Evolutionary conservation across 495 filamentous ascomycete genomes (phyloP).

Genomic region (Pseudomonodictys pantanalensis): DNA sequence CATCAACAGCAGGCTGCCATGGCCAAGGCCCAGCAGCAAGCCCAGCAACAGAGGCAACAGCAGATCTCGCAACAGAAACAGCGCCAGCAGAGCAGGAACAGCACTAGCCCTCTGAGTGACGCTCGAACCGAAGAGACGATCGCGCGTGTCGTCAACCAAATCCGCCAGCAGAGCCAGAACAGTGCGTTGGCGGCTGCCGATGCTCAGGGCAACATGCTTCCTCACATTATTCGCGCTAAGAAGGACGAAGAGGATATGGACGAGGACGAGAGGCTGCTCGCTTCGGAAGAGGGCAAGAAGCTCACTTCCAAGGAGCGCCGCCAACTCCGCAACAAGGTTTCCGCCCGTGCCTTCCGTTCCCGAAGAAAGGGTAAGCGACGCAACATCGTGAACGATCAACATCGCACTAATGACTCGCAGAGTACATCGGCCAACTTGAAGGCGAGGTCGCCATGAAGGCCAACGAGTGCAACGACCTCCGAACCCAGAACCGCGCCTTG

Average conservation of each 20-base stretch:
- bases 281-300: slow-evolving; percentile 96
- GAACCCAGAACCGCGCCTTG: slow-evolving; percentile 67
- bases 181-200: slow-evolving; percentile 49
- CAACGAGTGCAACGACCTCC: slow-evolving; percentile 52
- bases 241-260: slow-evolving; percentile 99
- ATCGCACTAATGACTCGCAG: slow-evolving; percentile 59
- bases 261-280: slow-evolving; percentile 88
- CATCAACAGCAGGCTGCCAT: slow-evolving; percentile 84
- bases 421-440: slow-evolving; percentile 94
- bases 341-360: slow-evolving; percentile 91
- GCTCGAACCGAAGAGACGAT: slow-evolving; percentile 70
- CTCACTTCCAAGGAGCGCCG: slow-evolving; percentile 89
- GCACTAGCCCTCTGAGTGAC: slow-evolving; percentile 16
- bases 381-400: slow-evolving; percentile 3
- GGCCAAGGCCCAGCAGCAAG: slow-evolving; percentile 69
- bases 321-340: slow-evolving; percentile 96
- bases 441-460: slow-evolving; percentile 61
- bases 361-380: slow-evolving; percentile 80
- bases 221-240: slow-evolving; percentile 57
- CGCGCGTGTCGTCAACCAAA: slow-evolving; percentile 76
- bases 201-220: slow-evolving; percentile 45
- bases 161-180: slow-evolving; percentile 66
- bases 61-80: slow-evolving; percentile 60
- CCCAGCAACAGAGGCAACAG: slow-evolving; percentile 64
- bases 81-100: slow-evolving; percentile 23